Base-by-base conservation (phyloP, 768 basidiomycete species). In the Lactarius trivialis region DNA sequence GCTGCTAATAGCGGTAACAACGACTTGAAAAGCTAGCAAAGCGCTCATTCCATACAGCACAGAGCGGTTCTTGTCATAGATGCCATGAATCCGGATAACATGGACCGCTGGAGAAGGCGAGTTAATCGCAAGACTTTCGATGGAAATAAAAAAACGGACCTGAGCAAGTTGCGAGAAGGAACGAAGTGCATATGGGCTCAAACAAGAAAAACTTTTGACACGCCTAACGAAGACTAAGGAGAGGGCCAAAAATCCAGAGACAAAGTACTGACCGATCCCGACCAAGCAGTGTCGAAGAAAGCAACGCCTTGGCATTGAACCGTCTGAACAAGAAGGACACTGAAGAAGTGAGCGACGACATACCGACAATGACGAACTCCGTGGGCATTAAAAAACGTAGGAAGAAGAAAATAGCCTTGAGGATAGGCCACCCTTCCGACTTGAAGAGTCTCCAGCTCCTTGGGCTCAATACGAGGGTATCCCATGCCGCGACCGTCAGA, bases 401-500 rank as follows among this genome's bases (percentile, higher is more conserved):
- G 71, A 93, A 84, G 72, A 87, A 81, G 75, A 85, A 91, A 59
- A 91, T 76, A 41, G 84, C 72, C 73, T 93, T 93, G 71, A 93
- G 82, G 1, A 80, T 72, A 2, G 91, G 90, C 91, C 91, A 93
- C 28, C 80, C 76, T 53, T 75, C 74, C 12, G 79, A 76, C 67
- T 81, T 82, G 64, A 84, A 71, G 61, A 93, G 83, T 32, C 85
- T 81, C 82, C 85, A 92, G 52, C 86, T 85, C 58, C 91, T 77
- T 0, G 91, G 91, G 9, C 85, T 86, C 54, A 93, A 81, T 37
- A 93, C 91, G 68, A 93, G 84, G 37, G 90, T 85, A 69, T 93
- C 91, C 91, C 91, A 93, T 7, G 91, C 91, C 0, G 90, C 88
- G 60, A 93, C 89, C 58, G 91, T 93, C 65, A 93, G 83, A 0